Base-by-base conservation (phyloP, 768 basidiomycete genomes). In the Rhizopogon vulgaris region DNA sequence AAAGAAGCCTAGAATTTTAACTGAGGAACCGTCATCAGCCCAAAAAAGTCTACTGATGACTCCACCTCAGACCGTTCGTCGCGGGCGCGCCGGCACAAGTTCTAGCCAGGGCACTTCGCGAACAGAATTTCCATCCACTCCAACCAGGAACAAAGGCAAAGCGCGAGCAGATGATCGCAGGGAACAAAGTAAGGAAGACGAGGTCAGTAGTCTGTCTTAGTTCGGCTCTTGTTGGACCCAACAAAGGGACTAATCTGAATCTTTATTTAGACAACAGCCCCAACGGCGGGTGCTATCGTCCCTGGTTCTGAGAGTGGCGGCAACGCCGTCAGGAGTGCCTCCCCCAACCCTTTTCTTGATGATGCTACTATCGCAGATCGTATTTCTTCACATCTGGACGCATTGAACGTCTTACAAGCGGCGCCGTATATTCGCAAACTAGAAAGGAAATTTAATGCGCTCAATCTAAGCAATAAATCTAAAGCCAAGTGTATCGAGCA, bases 401-500 rank as follows among this genome's bases (percentile, higher is more conserved):
- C 46, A 1, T n/a, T 65, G 1, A 45, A 53, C 1, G 56, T 60
- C 14, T 47, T 62, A 28, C 47, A 40, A 12, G 37, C 69, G 0
- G 51, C 55, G 38, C 59, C 62, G 8, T 69, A 73, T 45, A 62
- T 78, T 38, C 53, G 53, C 32, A 68, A 65, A 48, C 65, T 78
- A 36, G 74, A 79, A 53, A 65, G 71, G 36, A 70, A 69, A 50
- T 54, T 63, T 9, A 56, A 57, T 8, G 72, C 74, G 18, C 62
- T 71, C 42, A 68, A 67, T 40, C 66, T 69, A 40, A 66, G 69
- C 24, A 69, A 67, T 12, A 59, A 60, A 3, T 62, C 60, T 4
- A 77, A 75, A 54, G 60, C 60, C 30, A 59, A 39, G 25, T 40
- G 18, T 0, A 60, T 67, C 2, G 49, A 37, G 4, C n/a, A n/a